Conservation (phyloP, 441 rosid species). For the Capsella rubella region DNA sequence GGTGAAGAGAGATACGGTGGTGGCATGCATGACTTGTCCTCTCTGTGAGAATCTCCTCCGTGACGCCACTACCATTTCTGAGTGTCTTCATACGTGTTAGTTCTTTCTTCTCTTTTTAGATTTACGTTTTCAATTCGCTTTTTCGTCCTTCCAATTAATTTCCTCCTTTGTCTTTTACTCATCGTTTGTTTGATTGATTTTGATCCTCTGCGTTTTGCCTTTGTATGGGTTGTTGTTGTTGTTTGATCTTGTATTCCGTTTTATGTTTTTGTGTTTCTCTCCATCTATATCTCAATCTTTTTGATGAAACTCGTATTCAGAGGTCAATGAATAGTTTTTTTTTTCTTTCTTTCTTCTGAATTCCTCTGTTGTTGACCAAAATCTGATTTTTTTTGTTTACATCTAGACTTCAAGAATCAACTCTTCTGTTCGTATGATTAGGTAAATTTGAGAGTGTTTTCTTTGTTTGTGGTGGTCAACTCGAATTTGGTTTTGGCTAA, state of each 20-base stretch:
- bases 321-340: constrained; percentile 9
- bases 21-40: constrained; percentile 90
- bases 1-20: constrained; percentile 76
- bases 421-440: constrained; percentile 10
- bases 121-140: constrained; percentile 32
- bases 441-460: not conserved
- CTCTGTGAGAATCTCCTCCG: constrained; percentile 77
- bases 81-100: constrained; percentile 95
- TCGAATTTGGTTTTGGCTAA: constrained; percentile 16
- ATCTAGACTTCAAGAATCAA: not conserved
- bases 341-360: not conserved
- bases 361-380: constrained; percentile 34
- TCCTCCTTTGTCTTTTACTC: not conserved
- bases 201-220: not conserved
- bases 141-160: not conserved
- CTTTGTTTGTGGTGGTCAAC: constrained; percentile 22
- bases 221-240: constrained; percentile 1
- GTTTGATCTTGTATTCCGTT: not conserved
- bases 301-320: not conserved
- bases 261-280: not conserved
- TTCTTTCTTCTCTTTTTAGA: constrained; percentile 28
- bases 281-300: not conserved
- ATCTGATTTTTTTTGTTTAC: not conserved
- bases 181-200: constrained; percentile 17
- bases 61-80: constrained; percentile 92